A percentile compares a stretch with the other conserved stretches of the same genome.
Evolutionary conservation across 2,329 filamentous ascomycete genomes (phyloP).

Genomic region (Microdochium trichocladiopsis): DNA sequence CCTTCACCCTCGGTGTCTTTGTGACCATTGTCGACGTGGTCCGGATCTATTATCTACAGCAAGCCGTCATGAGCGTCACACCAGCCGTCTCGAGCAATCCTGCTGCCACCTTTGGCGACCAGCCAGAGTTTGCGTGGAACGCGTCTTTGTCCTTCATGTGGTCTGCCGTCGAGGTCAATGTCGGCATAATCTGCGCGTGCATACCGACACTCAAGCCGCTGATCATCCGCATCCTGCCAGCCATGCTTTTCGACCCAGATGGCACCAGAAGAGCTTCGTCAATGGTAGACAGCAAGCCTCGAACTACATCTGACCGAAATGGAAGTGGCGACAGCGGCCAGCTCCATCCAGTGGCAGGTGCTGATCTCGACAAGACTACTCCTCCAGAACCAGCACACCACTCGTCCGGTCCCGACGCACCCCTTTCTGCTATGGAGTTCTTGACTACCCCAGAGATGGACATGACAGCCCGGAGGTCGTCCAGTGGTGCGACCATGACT

Average conservation of each 20-base stretch:
- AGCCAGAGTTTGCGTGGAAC: conserved; percentile 59
- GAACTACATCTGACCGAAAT: conserved; percentile 10
- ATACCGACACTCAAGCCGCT: conserved; percentile 90
- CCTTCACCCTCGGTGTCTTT: conserved; percentile 82
- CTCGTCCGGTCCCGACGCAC: conserved; percentile 13
- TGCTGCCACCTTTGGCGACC: conserved; percentile 40
- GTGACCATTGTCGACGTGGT: conserved; percentile 84
- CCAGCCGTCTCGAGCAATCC: conserved; percentile 26
- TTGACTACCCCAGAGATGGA: conserved; percentile 33
- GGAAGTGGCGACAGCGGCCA: conserved; percentile 13
- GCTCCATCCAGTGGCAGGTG: neutral
- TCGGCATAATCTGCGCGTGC: conserved; percentile 84
- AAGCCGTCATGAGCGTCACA: conserved; percentile 47
- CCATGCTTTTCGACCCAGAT: conserved; percentile 46
- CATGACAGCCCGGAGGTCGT: conserved; percentile 2
- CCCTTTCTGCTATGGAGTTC: conserved; percentile 35
- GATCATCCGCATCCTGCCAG: conserved; percentile 56
- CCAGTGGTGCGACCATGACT: conserved; percentile 8
- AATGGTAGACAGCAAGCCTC: conserved; percentile 16
- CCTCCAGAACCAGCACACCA: conserved; percentile 7
- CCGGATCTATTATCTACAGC: conserved; percentile 82
- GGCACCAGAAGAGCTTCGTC: conserved; percentile 26
- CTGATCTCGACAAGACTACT: conserved; percentile 4
- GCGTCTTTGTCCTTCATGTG: conserved; percentile 86
- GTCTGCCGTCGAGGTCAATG: conserved; percentile 86